Conservation (phyloP, 1,284 basidiomycete genomes). For the Anthracocystis walkeri region DNA sequence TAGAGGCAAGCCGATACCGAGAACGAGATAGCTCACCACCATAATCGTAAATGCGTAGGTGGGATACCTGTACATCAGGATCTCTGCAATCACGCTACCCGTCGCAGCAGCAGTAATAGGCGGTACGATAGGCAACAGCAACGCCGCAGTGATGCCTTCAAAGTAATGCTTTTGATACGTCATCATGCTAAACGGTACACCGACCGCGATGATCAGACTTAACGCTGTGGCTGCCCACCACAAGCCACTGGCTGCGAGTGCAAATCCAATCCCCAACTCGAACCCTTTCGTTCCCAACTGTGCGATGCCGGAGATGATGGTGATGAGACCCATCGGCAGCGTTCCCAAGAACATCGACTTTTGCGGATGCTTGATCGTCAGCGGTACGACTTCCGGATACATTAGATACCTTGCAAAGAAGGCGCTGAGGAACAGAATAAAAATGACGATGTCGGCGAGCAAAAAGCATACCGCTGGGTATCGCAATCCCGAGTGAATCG, state of each 20-base stretch:
- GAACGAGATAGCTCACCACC: slow-evolving; percentile 50
- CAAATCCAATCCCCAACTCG: slow-evolving; percentile 43
- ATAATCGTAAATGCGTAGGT: slow-evolving; percentile 60
- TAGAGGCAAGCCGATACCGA: slow-evolving; percentile 59
- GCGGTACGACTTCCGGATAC: slow-evolving; percentile 57
- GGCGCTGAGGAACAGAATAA: slow-evolving; percentile 50
- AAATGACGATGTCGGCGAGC: slow-evolving; percentile 47
- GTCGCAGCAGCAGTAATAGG: slow-evolving; percentile 60
- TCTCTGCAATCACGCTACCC: slow-evolving; percentile 50
- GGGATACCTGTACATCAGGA: slow-evolving; percentile 43
- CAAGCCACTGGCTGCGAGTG: slow-evolving; percentile 44
- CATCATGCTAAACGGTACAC: slow-evolving; percentile 61
- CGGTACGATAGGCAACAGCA: slow-evolving; percentile 60
- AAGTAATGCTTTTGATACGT: slow-evolving; percentile 62
- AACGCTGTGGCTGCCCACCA: slow-evolving; percentile 51
- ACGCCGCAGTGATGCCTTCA: slow-evolving; percentile 54
- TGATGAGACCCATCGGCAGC: slow-evolving; percentile 58
- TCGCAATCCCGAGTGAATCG: slow-evolving; percentile 39
- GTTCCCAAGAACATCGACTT: slow-evolving; percentile 59
- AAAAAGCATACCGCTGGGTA: slow-evolving; percentile 43
- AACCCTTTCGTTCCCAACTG: slow-evolving; percentile 54
- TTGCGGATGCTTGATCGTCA: slow-evolving; percentile 63
- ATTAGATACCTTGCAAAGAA: slow-evolving; percentile 55
- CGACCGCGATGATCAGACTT: slow-evolving; percentile 43
- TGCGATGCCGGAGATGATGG: slow-evolving; percentile 56